Base-by-base conservation (phyloP, 2,329 filamentous ascomycete genomes). In the Neospermospora avenae region DNA sequence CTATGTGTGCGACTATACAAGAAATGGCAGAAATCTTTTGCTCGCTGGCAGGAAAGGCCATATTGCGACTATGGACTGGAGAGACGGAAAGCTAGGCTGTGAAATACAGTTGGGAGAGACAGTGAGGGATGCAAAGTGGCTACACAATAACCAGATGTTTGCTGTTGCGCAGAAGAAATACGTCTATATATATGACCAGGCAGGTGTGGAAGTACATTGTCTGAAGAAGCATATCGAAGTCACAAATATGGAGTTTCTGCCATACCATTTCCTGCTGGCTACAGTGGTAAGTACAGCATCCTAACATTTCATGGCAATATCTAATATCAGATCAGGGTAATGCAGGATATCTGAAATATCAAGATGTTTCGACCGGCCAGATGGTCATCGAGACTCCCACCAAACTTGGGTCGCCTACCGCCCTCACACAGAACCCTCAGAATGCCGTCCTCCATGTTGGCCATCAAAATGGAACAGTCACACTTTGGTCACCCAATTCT, bases 121-220 rank as follows among this genome's bases (percentile, higher is more conserved):
- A 0, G 83, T 98, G 13, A 82, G 93, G 55, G 93, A 97, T 76
- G 88, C 89, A 25, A 88, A 87, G 72, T 99, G 92, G 90, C 81
- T 98, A 69, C 92, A 97, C 77, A 96, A 96, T 74, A 93, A 95
- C 74, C 91, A 96, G 68, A 89, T 86, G 76, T 97, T 98, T 76
- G 93, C 93, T 0, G 91, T 96, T 13, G 92, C 95, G 46, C 93
- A 99, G 77, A 97, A 96, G 80, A 95, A 93, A 76, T 89, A 95
- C 68, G 90, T 95, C 65, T 99, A 96, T 77, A 97, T 99, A 66
- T 99, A 99, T 78, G 95, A 97, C 71, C 82, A 86, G 59, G 84
- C 90, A 59, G 95, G 95, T 55, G 90, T 97, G 20, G 95, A 99
- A 77, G 78, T 99, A 57, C 95, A 99, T 74, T 93, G 90, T 72